A percentile compares a stretch with the other conserved stretches of the same genome.
Conservation (phyloP, 1,284 basidiomycete species). For the Ganoderma sp. region DNA sequence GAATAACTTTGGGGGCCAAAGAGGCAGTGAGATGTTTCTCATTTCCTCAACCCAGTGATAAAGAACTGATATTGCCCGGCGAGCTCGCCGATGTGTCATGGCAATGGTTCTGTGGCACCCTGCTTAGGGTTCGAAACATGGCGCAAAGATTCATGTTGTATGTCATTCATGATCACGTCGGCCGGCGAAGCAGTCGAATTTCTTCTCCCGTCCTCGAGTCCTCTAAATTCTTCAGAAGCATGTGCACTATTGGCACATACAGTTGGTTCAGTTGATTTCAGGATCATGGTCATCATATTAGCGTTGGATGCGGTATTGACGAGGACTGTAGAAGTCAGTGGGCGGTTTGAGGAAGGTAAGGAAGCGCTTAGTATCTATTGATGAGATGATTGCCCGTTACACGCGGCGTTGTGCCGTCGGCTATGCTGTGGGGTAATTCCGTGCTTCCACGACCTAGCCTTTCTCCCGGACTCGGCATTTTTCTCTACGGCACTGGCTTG, state of each 20-base stretch:
- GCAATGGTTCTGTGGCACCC: background rate
- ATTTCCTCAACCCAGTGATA: no score
- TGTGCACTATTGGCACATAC: no score
- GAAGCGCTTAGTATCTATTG: background rate
- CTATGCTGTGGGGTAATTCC: background rate
- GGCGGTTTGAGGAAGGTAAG: no score
- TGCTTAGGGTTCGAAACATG: background rate
- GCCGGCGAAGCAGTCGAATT: no score
- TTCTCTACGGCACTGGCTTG: background rate
- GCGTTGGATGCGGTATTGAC: no score
- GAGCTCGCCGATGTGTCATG: background rate
- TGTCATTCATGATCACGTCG: no score
- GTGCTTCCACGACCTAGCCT: background rate
- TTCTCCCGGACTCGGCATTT: background rate
- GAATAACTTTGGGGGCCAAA: no score
- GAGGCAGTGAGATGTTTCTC: background rate
- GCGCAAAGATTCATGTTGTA: background rate
- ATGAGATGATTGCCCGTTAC: background rate
- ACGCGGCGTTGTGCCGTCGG: background rate
- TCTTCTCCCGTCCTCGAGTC: no score
- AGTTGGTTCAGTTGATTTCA: no score
- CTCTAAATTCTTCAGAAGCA: no score
- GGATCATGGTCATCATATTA: no score
- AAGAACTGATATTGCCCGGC: background rate
- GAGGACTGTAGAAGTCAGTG: no score